These are phyloP conservation scores for Spencermartinsiella ligniputridi DNA, from an alignment of 1,139 yeast genomes.

Conservation along the genomic window DNA sequence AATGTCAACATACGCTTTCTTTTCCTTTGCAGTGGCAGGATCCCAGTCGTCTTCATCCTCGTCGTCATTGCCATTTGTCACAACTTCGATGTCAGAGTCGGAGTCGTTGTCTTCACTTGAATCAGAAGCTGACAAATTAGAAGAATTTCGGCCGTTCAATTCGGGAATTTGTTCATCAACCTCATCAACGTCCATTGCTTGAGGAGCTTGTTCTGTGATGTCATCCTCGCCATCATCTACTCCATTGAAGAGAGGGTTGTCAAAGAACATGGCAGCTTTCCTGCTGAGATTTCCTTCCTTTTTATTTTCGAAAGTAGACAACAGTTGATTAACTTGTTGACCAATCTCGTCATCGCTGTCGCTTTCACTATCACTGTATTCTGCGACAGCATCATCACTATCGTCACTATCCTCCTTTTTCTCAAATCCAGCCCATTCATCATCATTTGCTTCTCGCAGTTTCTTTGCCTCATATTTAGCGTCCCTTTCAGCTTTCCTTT, in stretches of 20 bases:
- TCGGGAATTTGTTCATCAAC: conserved; percentile 21
- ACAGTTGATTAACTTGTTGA: conserved; percentile 40
- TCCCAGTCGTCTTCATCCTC: conserved; percentile 29
- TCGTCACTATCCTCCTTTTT: conserved; percentile 42
- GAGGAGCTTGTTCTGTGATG: conserved; percentile 5
- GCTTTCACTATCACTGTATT: conserved; percentile 25
- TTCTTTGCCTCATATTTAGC: conserved; percentile 76
- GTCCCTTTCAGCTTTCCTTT: conserved; percentile 70
- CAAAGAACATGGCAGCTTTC: conserved; percentile 73
- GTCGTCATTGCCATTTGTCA: conserved; percentile 24
- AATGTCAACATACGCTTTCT: conserved; percentile 52
- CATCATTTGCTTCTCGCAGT: conserved; percentile 61
- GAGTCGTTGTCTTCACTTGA: conserved; percentile 22
- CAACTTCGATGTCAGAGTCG: conserved; percentile 28
- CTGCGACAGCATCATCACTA: conserved; percentile 35
- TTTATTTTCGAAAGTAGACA: conserved; percentile 51
- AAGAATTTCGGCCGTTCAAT: background rate
- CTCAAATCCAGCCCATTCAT: conserved; percentile 80
- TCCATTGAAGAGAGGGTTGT: conserved; percentile 65
- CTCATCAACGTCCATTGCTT: conserved; percentile 10
- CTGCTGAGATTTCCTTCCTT: conserved; percentile 55
- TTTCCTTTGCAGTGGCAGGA: conserved; percentile 29
- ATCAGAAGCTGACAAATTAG: conserved; percentile 6
- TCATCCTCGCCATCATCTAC: conserved; percentile 47
- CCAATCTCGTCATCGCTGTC: conserved; percentile 63